Evolutionary conservation across 495 filamentous ascomycete genomes (phyloP).

Genomic region (Pseudomonodictys pantanalensis): DNA sequence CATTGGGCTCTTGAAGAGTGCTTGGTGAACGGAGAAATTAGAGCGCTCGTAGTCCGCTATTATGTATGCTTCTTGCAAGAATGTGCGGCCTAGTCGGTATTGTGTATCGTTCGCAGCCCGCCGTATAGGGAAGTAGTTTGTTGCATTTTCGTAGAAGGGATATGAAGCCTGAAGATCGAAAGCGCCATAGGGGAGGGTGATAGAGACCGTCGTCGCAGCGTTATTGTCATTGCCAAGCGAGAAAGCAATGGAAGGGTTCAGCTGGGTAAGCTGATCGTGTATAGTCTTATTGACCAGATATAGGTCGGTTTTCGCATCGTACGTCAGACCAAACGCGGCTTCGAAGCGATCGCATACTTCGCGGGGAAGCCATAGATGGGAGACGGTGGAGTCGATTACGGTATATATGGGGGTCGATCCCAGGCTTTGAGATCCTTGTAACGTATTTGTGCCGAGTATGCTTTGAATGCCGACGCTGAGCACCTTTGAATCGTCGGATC

Average conservation of each 20-base stretch:
- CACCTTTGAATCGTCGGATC: conserved; percentile 35
- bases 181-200: conserved; percentile 52
- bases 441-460: conserved; percentile 1
- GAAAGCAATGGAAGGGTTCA: conserved; percentile 50
- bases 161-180: conserved; percentile 46
- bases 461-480: conserved; percentile 16
- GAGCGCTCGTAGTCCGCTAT: conserved; percentile 47
- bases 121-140: conserved; percentile 52
- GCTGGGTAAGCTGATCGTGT: conserved; percentile 40
- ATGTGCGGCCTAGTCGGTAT: conserved; percentile 55
- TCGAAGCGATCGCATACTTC: conserved; percentile 52
- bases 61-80: conserved; percentile 57
- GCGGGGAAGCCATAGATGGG: conserved; percentile 54
- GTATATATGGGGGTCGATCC: background rate
- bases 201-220: conserved; percentile 43
- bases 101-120: conserved; percentile 48
- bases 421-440: background rate
- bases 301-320: conserved; percentile 43
- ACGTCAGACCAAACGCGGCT: conserved; percentile 48
- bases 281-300: conserved; percentile 51
- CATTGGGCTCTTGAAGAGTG: background rate
- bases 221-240: conserved; percentile 43
- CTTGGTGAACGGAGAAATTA: conserved; percentile 44
- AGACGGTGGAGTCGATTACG: conserved; percentile 52
- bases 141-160: conserved; percentile 33